Base-by-base conservation (phyloP, 2,329 filamentous ascomycete genomes). In the Colletotrichum plurivorum region DNA sequence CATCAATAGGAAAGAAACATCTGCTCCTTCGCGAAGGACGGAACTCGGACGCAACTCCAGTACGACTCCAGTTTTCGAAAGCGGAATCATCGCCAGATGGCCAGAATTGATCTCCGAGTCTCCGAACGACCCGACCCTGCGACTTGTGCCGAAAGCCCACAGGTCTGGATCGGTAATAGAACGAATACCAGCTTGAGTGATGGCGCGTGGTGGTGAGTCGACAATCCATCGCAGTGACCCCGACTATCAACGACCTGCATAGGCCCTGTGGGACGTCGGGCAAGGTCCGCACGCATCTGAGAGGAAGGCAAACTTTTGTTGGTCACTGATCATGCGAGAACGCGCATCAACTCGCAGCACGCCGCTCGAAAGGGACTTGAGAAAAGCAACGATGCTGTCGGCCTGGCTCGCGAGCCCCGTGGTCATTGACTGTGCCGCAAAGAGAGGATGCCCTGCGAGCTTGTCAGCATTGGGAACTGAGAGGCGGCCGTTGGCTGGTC, bases 261-360 rank as follows among this genome's bases (percentile, higher is more conserved):
- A 53, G 25, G 15, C 20, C 18, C 56, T 51, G 43, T 63, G 67
- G 51, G 62, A 56, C 52, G 25, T 66, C 61, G 54, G 62, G 43
- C 62, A 67, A 41, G 51, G 45, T 56, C 67, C 52, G 25, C 49
- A 41, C 52, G 25, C 49, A 46, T 22, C 18, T 46, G 16, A 61
- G 12, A 62, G 52, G 16, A 52, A 56, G 51, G 45, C 62, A 67
- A 46, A 53, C 39, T 58, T 52, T 49, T 46, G 45, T 67, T 52
- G 56, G 39, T 31, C 43, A 64, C 49, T 45, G 62, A 56, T 57
- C 51, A 60, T 61, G 56, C 45, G 31, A 61, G 55, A 52, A 20
- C 15, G 36, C 45, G 45, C 20, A 46, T 43, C 66, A 41, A 43
- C 54, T 49, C 36, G 62, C 66, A 20, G 54, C 55, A 65, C 18